Conservation (phyloP, 179 eudicot species). For the Sideroxylon spinosum region DNA sequence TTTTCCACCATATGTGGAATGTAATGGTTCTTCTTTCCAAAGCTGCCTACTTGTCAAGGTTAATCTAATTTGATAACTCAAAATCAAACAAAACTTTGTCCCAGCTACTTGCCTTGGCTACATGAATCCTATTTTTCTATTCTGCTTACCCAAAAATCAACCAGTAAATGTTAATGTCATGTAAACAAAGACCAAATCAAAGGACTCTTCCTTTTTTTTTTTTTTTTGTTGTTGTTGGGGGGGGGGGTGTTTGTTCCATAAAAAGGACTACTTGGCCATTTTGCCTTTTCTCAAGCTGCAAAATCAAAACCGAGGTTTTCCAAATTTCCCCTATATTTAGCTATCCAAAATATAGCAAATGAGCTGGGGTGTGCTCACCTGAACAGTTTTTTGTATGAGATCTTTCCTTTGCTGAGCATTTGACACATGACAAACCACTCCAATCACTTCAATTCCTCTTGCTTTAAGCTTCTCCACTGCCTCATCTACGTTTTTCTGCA, state of each 20-base stretch:
- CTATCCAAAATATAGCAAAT: background rate
- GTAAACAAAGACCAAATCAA: too few relatives aligned
- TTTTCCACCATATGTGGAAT: too few relatives aligned
- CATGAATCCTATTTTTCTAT: background rate
- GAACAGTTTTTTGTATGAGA: conserved; percentile 57
- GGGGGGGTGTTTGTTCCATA: too few relatives aligned
- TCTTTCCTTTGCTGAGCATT: conserved; percentile 71
- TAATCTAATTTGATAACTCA: background rate
- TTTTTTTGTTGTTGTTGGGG: too few relatives aligned
- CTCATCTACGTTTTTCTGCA: conserved; percentile 88
- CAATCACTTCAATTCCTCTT: conserved; percentile 67
- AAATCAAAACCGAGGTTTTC: conserved; percentile 3
- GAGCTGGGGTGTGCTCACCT: conserved; percentile 35
- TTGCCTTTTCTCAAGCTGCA: background rate
- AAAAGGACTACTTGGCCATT: background rate
- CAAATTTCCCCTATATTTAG: background rate
- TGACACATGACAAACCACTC: conserved; percentile 88
- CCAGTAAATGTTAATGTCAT: too few relatives aligned
- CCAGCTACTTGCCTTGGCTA: background rate
- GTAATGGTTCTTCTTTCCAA: too few relatives aligned
- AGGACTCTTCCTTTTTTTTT: too few relatives aligned
- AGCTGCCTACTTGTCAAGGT: too few relatives aligned
- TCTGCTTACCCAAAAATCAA: background rate
- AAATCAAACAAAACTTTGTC: background rate
- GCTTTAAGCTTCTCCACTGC: conserved; percentile 68